Conservation (phyloP, 768 basidiomycete species). For the Phaffia tasmanica region DNA sequence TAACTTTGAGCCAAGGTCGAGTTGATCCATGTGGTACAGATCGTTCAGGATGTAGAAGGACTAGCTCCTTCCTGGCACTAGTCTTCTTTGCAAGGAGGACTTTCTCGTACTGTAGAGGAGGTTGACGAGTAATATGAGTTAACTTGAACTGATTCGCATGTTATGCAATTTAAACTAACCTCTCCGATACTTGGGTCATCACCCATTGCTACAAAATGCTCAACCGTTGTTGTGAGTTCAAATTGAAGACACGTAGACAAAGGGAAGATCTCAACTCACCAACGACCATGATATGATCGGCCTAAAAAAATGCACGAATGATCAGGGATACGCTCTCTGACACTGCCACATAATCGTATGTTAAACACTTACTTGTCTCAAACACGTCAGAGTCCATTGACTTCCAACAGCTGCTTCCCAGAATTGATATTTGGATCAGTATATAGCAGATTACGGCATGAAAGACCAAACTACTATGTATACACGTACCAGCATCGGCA, state of each 20-base stretch:
- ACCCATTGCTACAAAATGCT: constrained; percentile 78
- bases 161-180: constrained; percentile 44
- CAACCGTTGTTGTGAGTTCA: not conserved
- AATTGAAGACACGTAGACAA: not conserved
- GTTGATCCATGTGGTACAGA: constrained; percentile 82
- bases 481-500: constrained; percentile 43
- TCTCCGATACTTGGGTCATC: constrained; percentile 78
- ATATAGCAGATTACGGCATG: too few species aligned
- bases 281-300: constrained; percentile 57
- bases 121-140: not conserved
- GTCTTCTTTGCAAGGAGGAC: constrained; percentile 90
- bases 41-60: constrained; percentile 83
- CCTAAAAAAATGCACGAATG: constrained; percentile 41
- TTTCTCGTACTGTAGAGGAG: constrained; percentile 43
- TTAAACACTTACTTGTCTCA: constrained; percentile 60
- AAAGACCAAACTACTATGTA: too few species aligned
- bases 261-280: too few species aligned
- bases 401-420: constrained; percentile 80
- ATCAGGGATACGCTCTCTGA: not conserved
- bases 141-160: not conserved
- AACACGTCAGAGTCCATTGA: constrained; percentile 97
- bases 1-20: constrained; percentile 85
- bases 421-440: too few species aligned
- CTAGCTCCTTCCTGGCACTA: constrained; percentile 93
- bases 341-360: not conserved